Evolutionary conservation across 495 filamentous ascomycete species (phyloP).

Genomic region (Viridothelium virens): DNA sequence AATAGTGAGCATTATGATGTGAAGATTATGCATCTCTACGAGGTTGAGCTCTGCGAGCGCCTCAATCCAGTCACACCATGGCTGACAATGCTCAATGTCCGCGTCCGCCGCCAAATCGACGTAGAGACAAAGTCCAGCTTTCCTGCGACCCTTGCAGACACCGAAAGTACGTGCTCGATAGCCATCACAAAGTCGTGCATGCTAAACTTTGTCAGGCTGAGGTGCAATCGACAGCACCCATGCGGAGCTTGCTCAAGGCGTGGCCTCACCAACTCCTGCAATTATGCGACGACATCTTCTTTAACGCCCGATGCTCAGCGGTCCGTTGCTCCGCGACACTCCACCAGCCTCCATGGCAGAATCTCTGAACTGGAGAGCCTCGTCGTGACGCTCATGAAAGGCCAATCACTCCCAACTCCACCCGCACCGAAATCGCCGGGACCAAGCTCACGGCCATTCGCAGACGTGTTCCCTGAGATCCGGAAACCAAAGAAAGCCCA

Average conservation of each 20-base stretch:
- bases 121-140: neutral
- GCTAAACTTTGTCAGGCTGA: neutral
- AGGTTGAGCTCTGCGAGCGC: neutral
- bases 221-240: neutral
- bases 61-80: neutral
- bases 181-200: neutral
- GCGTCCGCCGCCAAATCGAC: no score
- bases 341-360: constrained; percentile 26
- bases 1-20: no score
- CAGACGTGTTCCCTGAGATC: neutral
- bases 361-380: constrained; percentile 33
- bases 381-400: constrained; percentile 25
- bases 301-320: neutral
- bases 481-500: neutral
- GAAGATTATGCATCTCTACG: no score
- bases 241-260: neutral
- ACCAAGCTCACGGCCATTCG: no score
- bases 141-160: neutral
- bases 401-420: neutral
- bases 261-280: neutral
- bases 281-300: neutral
- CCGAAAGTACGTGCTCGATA: neutral
- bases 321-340: neutral
- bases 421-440: neutral
- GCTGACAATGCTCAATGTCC: neutral